phyloP scores from a whole-genome alignment of 495 filamentous ascomycete genomes.

The Penicillium turbatum region DNA sequence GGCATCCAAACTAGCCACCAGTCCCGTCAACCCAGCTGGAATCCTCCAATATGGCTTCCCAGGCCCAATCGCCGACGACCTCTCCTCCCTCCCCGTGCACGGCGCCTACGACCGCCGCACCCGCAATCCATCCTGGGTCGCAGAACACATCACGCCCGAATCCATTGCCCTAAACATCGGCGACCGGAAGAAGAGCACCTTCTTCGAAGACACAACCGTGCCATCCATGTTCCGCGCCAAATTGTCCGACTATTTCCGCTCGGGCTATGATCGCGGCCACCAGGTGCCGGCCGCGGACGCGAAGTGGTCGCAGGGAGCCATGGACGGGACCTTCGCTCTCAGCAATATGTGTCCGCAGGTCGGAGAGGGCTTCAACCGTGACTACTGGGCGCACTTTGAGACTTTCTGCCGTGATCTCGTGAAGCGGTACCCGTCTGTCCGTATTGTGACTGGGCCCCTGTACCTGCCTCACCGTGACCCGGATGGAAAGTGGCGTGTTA shows the following conservation, averaged over 20 bases:
- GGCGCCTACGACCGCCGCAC: slow-evolving; percentile 89
- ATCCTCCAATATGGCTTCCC: slow-evolving; percentile 97
- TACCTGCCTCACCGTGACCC: slow-evolving; percentile 80
- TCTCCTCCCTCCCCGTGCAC: slow-evolving; percentile 65
- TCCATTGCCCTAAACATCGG: slow-evolving; percentile 70
- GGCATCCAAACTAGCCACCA: slow-evolving; percentile 31
- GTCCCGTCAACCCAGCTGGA: slow-evolving; percentile 77
- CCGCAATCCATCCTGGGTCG: slow-evolving; percentile 92
- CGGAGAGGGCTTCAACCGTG: slow-evolving; percentile 93
- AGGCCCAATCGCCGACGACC: slow-evolving; percentile 80
- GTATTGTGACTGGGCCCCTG: slow-evolving; percentile 88
- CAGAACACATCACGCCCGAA: slow-evolving; percentile 92
- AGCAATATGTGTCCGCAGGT: slow-evolving; percentile 98
- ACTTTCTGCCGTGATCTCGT: slow-evolving; percentile 89
- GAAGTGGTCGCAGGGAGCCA: slow-evolving; percentile 88
- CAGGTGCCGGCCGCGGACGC: slow-evolving; percentile 95
- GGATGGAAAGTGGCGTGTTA: slow-evolving; percentile 92
- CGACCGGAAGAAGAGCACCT: slow-evolving; percentile 78
- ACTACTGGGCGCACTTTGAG: slow-evolving; percentile 99
- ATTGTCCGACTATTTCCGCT: slow-evolving; percentile 87
- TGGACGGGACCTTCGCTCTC: slow-evolving; percentile 90
- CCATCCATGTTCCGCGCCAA: slow-evolving; percentile 85
- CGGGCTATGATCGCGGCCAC: slow-evolving; percentile 70
- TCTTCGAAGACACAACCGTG: slow-evolving; percentile 74
- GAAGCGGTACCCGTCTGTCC: slow-evolving; percentile 74